Base-by-base conservation (phyloP, 106 monocot genomes). In the Acanthochlamys bracteata region DNA sequence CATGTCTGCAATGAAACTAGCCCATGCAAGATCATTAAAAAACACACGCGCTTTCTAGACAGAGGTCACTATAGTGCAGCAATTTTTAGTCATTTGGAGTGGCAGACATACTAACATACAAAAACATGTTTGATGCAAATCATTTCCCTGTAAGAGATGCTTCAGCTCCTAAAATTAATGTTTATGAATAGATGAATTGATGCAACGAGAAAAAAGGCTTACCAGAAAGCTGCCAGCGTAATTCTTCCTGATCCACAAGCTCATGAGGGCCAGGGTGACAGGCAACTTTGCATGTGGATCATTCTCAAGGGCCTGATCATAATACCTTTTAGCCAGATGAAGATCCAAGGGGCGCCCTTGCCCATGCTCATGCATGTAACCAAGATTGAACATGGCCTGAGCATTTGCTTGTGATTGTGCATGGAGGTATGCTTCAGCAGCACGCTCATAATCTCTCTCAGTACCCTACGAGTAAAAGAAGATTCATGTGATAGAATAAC, bases 351-450 rank as follows among this genome's bases (percentile, higher is more conserved):
- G 96, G 73, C 88, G 96, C 11, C 96, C 96, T 42, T 83, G 79
- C 4, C 91, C 96, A 69, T 91, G 96, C 64, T 96, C 96, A 73
- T 96, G 91, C 96, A 96, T 96, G 74, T 88, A 96, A 24, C 91
- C 96, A 53, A 96, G 84, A 65, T 96, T 96, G 69, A 96, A 96
- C 88, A 91, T 91, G 20, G 96, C 91, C 62, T 96, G 96, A 71
- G 96, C 82, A 76, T 91, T 91, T 24, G 79, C 67, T 61, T 96
- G 96, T 53, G 87, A 88, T 41, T 71, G 75, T 2, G 91, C 96
- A 77, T 88, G 96, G 69, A 78, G 77, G 60, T 96, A 96, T 22
- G 96, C 96, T 69, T 96, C 96, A 39, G 91, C 96, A 39, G 91
- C 96, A 61, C 87, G 78, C 65, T 91, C 91, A 64, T 85, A 85